These are phyloP conservation scores for Dothistroma septosporum DNA, from an alignment of 2,329 filamentous ascomycete species.

Conservation along the genomic window DNA sequence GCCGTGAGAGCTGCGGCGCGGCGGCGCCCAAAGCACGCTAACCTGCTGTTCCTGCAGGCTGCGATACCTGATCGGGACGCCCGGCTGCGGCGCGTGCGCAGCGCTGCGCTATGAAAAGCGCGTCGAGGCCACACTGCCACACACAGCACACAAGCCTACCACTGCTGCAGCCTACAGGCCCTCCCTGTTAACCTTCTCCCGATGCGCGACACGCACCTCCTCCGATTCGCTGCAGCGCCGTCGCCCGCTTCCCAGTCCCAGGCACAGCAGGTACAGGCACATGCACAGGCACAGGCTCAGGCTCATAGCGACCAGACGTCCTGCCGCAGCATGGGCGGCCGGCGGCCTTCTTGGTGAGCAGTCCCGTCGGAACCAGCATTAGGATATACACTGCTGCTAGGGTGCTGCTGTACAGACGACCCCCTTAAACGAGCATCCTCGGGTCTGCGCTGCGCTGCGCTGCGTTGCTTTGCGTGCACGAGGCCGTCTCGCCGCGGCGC, in stretches of 20 bases:
- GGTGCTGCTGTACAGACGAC: background rate
- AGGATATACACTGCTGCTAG: background rate
- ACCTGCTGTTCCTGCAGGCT: background rate
- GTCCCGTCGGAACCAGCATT: too few relatives aligned
- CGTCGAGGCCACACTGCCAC: background rate
- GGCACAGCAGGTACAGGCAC: too few relatives aligned
- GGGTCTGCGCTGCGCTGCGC: background rate
- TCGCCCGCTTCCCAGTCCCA: background rate
- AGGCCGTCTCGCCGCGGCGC: background rate
- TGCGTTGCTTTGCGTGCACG: background rate
- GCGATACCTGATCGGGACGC: background rate
- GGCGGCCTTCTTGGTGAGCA: background rate
- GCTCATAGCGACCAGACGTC: background rate
- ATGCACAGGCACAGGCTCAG: too few relatives aligned
- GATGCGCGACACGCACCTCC: background rate
- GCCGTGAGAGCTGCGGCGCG: background rate
- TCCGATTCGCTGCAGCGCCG: conserved; percentile 1
- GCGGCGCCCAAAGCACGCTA: conserved; percentile 4
- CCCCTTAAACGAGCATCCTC: conserved; percentile 1
- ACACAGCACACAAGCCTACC: background rate
- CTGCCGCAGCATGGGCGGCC: background rate
- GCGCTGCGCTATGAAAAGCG: background rate
- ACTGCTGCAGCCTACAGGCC: background rate
- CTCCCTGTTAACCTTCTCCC: background rate
- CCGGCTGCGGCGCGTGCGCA: background rate